Base-by-base conservation (phyloP, 176 grass and related monocot genomes). In the Oryza australiensis region DNA sequence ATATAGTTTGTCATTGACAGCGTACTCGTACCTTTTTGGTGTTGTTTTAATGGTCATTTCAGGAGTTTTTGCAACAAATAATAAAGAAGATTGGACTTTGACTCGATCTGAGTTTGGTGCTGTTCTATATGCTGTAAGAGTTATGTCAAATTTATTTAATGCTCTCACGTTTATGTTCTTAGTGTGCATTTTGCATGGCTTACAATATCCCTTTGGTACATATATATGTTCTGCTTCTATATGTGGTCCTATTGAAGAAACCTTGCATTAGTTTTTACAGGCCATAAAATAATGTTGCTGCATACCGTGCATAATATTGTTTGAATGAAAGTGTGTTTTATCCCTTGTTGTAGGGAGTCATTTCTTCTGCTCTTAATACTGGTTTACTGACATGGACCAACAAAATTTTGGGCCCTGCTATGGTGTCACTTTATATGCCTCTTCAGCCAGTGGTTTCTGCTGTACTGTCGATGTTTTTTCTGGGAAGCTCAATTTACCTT, bases 381-480 rank as follows among this genome's bases (percentile, higher is more conserved):
- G 80, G 91, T 80, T n/a, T 94, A 76, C 84, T 98, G 86, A 98
- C 95, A 87, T 94, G 92, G 95, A 89, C 90, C 75, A 98, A 94
- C 77, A 94, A 98, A 85, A 91, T 93, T 87, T 15, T 94, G 71
- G 95, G 95, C 57, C 95, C 95, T 81, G 82, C 90, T 78, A 87
- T 98, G 75, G 92, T 98, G 71, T 88, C 95, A 81, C 68, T 98
- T 28, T 94, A 98, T 80, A 94, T 80, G 69, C 95, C 95, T 35
- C 92, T 98, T 65, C 95, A 94, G 76, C 95, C 92, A 76, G 70
- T 92, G 55, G 84, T 91, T 16, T 87, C 90, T 77, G 90, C 90
- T 79, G 22, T 98, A 40, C 84, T 98, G 70, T 93, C 92, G 27
- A 86, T 80, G 60, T 32, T 94, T 71, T 94, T 98, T 83, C 87